Conservation (phyloP, 106 monocot species). For the Narthecium ossifragum region DNA sequence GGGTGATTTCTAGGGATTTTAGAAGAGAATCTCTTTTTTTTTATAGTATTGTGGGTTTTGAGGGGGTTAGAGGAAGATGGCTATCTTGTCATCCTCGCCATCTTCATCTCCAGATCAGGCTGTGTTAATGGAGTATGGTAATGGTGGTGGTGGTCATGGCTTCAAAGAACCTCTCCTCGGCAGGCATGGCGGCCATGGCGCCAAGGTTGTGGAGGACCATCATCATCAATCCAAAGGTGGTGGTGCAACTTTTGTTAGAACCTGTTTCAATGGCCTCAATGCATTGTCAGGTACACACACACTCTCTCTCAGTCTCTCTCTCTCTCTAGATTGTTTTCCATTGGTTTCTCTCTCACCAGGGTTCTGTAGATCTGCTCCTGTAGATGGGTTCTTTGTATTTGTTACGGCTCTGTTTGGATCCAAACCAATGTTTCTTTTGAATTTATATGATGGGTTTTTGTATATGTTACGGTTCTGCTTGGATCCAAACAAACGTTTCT, state of each 20-base stretch:
- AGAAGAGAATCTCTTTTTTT: too few species aligned
- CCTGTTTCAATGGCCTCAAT: slow-evolving; percentile 85
- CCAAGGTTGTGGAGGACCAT: neutral
- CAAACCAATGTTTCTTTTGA: neutral
- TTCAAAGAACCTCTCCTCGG: neutral
- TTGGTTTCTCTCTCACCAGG: neutral
- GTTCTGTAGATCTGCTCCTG: neutral
- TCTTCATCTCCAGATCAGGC: neutral
- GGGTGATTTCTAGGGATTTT: too few species aligned
- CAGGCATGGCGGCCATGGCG: neutral
- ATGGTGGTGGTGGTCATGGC: neutral
- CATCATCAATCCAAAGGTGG: slow-evolving; percentile 19
- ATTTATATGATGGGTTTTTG: neutral
- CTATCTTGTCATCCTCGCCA: neutral
- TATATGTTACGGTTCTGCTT: neutral
- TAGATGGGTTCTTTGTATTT: neutral
- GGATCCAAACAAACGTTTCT: neutral
- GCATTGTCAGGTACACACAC: slow-evolving; percentile 59
- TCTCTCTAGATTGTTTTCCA: too few species aligned
- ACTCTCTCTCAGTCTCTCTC: neutral
- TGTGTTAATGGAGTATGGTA: neutral
- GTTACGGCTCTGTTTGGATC: neutral
- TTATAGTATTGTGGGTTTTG: too few species aligned
- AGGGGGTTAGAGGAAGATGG: too few species aligned
- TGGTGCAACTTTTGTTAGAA: slow-evolving; percentile 52